A percentile compares a stretch with the other conserved stretches of the same genome.
Evolutionary conservation across 768 basidiomycete species (phyloP).

Genomic region (Russula abietina): DNA sequence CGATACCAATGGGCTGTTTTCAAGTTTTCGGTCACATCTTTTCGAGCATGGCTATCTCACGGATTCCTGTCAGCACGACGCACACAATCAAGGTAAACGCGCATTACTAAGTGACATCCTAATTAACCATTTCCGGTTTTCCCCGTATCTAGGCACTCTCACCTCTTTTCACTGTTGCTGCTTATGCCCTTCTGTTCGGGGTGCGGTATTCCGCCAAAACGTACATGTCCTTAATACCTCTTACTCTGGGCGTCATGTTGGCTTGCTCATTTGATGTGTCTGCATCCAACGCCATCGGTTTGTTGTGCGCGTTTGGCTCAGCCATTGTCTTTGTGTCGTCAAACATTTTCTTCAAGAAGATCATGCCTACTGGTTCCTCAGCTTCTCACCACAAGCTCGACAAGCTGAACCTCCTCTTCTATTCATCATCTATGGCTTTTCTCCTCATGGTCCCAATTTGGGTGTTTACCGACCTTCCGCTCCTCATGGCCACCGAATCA

Average conservation of each 20-base stretch:
- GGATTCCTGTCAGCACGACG: conserved; percentile 94
- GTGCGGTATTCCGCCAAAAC: conserved; percentile 91
- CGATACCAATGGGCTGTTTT: conserved; percentile 93
- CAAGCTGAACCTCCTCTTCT: conserved; percentile 93
- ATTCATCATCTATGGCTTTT: conserved; percentile 92
- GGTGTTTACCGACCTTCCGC: conserved; percentile 79
- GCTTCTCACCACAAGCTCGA: conserved; percentile 72
- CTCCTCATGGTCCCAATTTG: conserved; percentile 94
- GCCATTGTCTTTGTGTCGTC: conserved; percentile 95
- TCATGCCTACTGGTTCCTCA: conserved; percentile 61
- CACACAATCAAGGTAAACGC: conserved; percentile 99
- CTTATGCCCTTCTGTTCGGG: conserved; percentile 88
- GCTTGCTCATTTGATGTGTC: conserved; percentile 92
- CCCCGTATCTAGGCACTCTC: conserved; percentile 69
- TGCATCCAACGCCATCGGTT: conserved; percentile 74
- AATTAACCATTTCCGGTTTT: not conserved
- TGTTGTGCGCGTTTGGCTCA: conserved; percentile 95
- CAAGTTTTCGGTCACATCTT: conserved; percentile 98
- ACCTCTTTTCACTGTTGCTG: conserved; percentile 93
- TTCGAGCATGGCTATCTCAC: conserved; percentile 93
- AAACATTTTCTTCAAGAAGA: conserved; percentile 99
- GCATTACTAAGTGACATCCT: too few relatives aligned
- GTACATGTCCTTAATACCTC: conserved; percentile 88
- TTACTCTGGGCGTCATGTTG: conserved; percentile 95
- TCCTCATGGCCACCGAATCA: conserved; percentile 48